These are phyloP conservation scores for Pontederia crassipes DNA, from an alignment of 176 grass and related monocot genomes.

Conservation along the genomic window DNA sequence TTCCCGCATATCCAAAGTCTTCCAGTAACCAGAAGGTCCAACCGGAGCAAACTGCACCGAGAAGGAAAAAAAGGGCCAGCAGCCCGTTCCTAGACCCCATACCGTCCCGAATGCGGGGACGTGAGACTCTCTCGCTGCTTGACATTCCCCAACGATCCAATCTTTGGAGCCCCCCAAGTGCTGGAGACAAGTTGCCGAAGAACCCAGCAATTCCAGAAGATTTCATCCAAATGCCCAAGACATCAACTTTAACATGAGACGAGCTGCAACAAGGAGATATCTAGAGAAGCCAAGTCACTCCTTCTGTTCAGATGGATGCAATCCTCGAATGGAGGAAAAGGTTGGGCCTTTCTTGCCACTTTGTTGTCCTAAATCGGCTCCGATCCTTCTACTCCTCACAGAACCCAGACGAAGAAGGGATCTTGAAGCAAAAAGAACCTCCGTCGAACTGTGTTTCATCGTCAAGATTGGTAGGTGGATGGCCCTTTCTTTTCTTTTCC, in stretches of 20 bases:
- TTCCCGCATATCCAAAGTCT: slow-evolving; percentile 7
- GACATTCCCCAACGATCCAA: background rate
- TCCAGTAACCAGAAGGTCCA: slow-evolving; percentile 9
- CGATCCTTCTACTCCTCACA: background rate
- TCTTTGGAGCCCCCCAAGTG: background rate
- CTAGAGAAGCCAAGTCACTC: background rate
- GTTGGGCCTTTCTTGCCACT: background rate
- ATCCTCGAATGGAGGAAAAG: background rate
- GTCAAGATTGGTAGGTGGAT: background rate
- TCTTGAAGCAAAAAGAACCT: background rate
- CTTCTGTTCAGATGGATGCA: background rate
- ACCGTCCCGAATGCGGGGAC: background rate
- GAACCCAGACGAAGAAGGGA: background rate
- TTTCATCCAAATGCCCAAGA: slow-evolving; percentile 8
- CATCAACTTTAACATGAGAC: slow-evolving; percentile 5
- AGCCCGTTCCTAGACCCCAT: slow-evolving; percentile 21
- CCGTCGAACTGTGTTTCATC: background rate
- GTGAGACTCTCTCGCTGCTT: background rate
- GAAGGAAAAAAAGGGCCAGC: slow-evolving; percentile 25
- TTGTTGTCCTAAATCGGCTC: no score
- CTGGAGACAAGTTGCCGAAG: background rate
- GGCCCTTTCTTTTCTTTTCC: background rate
- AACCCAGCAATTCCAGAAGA: background rate
- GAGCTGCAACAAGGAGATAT: slow-evolving; percentile 6
- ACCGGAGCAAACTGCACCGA: slow-evolving; percentile 3